Evolutionary conservation across 2,329 filamentous ascomycete genomes (phyloP).

Genomic region (Cladosporium colombiae): DNA sequence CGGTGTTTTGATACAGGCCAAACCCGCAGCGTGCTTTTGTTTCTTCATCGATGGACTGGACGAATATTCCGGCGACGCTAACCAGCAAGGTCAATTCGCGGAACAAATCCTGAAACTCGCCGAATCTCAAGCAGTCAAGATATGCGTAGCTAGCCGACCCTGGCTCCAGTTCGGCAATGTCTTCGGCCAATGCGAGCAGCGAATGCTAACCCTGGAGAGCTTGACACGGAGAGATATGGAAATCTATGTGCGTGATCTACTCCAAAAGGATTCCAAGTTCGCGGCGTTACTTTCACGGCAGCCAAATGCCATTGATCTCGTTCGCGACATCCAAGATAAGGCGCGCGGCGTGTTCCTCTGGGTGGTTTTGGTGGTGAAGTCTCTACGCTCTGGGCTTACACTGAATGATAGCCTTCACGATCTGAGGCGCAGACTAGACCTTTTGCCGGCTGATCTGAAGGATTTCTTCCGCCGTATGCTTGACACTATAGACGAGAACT

Average conservation of each 20-base stretch:
- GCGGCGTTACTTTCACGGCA: neutral
- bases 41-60: slow-evolving; percentile 27
- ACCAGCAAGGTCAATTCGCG: neutral
- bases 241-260: slow-evolving; percentile 25
- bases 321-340: slow-evolving; percentile 23
- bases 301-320: neutral
- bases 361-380: slow-evolving; percentile 32
- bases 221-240: slow-evolving; percentile 18
- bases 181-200: neutral
- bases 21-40: slow-evolving; percentile 18
- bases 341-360: slow-evolving; percentile 34
- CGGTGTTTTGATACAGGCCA: neutral
- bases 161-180: neutral
- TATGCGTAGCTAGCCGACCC: neutral
- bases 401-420: neutral
- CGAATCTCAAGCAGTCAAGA: neutral
- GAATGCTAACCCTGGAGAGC: neutral
- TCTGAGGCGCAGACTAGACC: neutral
- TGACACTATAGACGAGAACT: neutral
- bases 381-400: slow-evolving; percentile 16
- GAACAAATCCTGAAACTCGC: neutral
- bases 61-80: neutral
- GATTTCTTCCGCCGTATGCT: neutral
- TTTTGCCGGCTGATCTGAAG: neutral
- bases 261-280: slow-evolving; percentile 11